Evolutionary conservation across 306 rosid genomes (phyloP).

Genomic region (Benincasa hispida): DNA sequence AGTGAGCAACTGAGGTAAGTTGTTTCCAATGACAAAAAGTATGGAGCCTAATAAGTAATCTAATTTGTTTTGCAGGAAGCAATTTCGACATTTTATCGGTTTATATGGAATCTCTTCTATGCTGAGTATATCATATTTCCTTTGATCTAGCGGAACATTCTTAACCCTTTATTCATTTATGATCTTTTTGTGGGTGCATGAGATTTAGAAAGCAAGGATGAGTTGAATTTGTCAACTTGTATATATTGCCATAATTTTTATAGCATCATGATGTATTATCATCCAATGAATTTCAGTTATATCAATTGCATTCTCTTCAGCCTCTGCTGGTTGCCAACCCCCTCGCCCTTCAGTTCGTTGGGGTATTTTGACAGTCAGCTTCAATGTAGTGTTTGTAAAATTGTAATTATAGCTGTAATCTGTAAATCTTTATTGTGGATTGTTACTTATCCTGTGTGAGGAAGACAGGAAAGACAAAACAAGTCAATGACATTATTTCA

Average conservation of each 20-base stretch:
- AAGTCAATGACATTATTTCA: not conserved
- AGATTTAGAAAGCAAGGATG: not conserved
- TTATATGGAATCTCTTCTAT: constrained; percentile 90
- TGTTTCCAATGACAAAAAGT: not conserved
- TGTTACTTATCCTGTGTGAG: not conserved
- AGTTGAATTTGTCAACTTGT: not conserved
- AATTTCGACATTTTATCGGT: constrained; percentile 64
- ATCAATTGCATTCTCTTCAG: not conserved
- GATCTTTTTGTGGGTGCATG: constrained; percentile 6
- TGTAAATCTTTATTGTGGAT: not conserved
- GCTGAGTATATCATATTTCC: constrained; percentile 86
- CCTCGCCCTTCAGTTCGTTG: not conserved
- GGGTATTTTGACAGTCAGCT: not conserved
- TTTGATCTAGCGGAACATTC: constrained; percentile 38
- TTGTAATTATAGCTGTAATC: not conserved
- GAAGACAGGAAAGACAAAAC: not conserved
- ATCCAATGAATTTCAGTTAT: not conserved
- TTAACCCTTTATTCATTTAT: not conserved
- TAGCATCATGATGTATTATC: not conserved
- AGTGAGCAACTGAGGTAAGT: not conserved
- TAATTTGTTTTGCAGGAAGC: constrained; percentile 66
- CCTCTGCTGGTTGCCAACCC: too few relatives aligned
- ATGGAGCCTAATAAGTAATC: not conserved
- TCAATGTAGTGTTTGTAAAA: not conserved
- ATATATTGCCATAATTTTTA: not conserved